These are phyloP conservation scores for Dendrobium chrysotoxum DNA, from an alignment of 106 monocot species.

Conservation along the genomic window DNA sequence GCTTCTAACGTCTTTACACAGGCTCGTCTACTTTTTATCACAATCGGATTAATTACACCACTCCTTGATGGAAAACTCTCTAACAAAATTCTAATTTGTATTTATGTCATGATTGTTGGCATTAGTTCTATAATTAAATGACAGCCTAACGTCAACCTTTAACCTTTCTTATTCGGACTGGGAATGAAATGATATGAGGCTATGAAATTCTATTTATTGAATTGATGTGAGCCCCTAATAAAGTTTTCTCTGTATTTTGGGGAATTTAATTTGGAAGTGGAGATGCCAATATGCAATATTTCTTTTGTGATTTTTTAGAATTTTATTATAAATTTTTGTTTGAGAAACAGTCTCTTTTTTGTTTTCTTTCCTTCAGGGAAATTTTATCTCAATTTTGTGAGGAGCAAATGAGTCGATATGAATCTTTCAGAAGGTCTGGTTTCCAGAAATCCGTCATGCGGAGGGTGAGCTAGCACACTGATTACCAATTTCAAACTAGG, in stretches of 20 bases:
- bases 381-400: conserved; percentile 76
- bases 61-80: no score
- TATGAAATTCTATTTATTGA: background rate
- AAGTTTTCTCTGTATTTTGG: background rate
- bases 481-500: background rate
- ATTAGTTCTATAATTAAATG: background rate
- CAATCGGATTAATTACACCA: no score
- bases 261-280: background rate
- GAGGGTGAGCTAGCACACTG: conserved; percentile 34
- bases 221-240: background rate
- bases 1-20: no score
- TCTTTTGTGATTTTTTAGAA: background rate
- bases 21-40: no score
- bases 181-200: background rate
- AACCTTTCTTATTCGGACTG: background rate
- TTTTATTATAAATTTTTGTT: background rate
- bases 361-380: conserved; percentile 31
- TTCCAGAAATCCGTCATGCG: conserved; percentile 96
- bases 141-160: background rate
- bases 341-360: background rate
- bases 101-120: background rate
- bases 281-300: background rate
- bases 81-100: no score
- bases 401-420: conserved; percentile 95
- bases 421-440: conserved; percentile 95